Percentiles rank a stretch among this genome's conserved stretches.
These are phyloP conservation scores for Talaromyces amestolkiae DNA, from an alignment of 2,329 filamentous ascomycete genomes.

Conservation along the genomic window DNA sequence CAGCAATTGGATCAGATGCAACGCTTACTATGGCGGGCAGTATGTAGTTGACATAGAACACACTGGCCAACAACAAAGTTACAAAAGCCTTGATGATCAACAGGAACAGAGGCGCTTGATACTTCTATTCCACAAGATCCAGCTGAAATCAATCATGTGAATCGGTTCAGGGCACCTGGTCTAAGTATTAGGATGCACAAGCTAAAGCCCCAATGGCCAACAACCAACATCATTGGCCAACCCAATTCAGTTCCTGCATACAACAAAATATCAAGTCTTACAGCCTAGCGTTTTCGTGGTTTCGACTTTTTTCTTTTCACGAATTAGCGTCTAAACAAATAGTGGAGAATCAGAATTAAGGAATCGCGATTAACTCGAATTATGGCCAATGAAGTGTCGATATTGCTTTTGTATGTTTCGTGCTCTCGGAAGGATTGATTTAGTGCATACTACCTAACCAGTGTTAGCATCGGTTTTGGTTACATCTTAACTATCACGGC, in stretches of 20 bases:
- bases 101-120: neutral
- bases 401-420: neutral
- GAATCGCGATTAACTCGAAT: neutral
- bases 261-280: neutral
- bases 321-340: neutral
- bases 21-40: neutral
- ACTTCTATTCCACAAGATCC: too few species aligned
- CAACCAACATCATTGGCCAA: neutral
- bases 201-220: neutral
- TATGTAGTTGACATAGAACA: neutral
- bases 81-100: neutral
- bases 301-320: neutral
- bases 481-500: neutral
- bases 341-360: neutral
- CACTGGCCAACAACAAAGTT: neutral
- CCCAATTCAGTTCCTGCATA: neutral
- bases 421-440: neutral
- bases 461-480: neutral
- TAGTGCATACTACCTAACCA: slow-evolving; percentile 3
- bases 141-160: neutral
- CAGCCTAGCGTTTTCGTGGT: neutral
- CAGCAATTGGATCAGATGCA: neutral
- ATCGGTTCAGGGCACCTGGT: neutral
- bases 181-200: neutral
- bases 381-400: neutral